Conservation (phyloP, 441 rosid genomes). For the Oxalis stricta region DNA sequence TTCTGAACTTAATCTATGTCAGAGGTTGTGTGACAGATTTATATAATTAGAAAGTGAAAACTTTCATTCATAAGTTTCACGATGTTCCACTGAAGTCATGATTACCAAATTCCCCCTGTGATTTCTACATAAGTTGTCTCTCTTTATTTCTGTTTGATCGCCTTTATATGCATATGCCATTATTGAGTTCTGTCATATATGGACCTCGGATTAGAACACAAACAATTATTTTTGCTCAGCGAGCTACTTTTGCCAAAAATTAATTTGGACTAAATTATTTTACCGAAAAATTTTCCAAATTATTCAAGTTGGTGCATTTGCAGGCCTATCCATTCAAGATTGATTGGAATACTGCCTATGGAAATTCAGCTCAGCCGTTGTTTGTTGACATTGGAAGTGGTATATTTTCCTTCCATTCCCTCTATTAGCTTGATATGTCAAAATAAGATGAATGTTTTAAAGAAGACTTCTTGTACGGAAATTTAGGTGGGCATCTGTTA, state of each 20-base stretch:
- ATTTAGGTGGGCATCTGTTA: too few species aligned
- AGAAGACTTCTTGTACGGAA: neutral
- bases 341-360: constrained; percentile 38
- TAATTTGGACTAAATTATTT: constrained; percentile 3
- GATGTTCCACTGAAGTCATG: too few species aligned
- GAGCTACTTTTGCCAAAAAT: neutral
- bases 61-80: too few species aligned
- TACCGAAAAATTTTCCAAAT: neutral
- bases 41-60: constrained; percentile 1
- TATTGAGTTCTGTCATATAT: neutral
- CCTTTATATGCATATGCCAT: neutral
- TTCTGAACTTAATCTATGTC: constrained; percentile 6
- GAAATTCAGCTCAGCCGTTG: constrained; percentile 36
- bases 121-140: too few species aligned
- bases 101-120: neutral
- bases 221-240: neutral
- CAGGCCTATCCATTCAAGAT: constrained; percentile 53
- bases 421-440: neutral
- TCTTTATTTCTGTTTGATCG: too few species aligned
- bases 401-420: constrained; percentile 12
- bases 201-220: too few species aligned
- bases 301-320: constrained; percentile 10
- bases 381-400: constrained; percentile 70
- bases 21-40: neutral
- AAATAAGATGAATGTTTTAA: neutral